These are phyloP conservation scores for Zygosaccharomyces pseudobailii DNA, from an alignment of 1,139 yeast species.

Conservation along the genomic window DNA sequence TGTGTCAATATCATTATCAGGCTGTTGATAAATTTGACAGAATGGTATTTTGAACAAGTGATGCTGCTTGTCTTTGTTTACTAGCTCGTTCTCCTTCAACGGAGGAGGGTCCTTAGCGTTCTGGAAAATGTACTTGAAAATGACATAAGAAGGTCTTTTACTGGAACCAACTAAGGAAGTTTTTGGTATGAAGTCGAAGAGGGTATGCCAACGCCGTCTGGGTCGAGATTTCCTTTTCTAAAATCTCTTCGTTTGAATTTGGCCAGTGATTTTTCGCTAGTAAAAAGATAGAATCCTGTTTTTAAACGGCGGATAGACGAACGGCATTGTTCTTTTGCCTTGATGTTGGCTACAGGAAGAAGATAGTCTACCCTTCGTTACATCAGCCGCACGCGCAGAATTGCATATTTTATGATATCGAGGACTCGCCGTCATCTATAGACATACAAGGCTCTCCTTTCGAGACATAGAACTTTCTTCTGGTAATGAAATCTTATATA, in stretches of 20 bases:
- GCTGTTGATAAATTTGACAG: constrained; percentile 10
- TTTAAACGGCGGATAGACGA: background rate
- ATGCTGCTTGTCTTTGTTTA: constrained; percentile 1
- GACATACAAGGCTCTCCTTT: too few relatives aligned
- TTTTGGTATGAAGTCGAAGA: constrained; percentile 5
- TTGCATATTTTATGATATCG: too few relatives aligned
- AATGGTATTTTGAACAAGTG: constrained; percentile 9
- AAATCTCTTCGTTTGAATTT: constrained; percentile 6
- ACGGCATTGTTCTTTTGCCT: background rate
- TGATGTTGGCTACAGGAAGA: background rate
- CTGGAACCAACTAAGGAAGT: background rate
- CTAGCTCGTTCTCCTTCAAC: constrained; percentile 3
- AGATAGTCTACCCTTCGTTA: background rate
- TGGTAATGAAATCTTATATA: too few relatives aligned
- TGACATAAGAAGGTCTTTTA: background rate
- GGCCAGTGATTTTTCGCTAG: constrained; percentile 14
- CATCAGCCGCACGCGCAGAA: too few relatives aligned
- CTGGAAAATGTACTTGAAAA: constrained; percentile 8
- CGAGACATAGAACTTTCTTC: too few relatives aligned
- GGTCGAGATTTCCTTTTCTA: constrained; percentile 1
- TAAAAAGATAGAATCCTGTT: constrained; percentile 9
- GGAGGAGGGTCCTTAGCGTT: constrained; percentile 9
- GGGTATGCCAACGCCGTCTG: constrained; percentile 16
- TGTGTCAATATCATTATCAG: background rate
- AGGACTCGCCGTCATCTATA: too few relatives aligned